Percentiles rank a stretch among this genome's conserved stretches.
These are phyloP conservation scores for Geotrichum ghanense DNA, from an alignment of 805 yeast species.

Conservation along the genomic window DNA sequence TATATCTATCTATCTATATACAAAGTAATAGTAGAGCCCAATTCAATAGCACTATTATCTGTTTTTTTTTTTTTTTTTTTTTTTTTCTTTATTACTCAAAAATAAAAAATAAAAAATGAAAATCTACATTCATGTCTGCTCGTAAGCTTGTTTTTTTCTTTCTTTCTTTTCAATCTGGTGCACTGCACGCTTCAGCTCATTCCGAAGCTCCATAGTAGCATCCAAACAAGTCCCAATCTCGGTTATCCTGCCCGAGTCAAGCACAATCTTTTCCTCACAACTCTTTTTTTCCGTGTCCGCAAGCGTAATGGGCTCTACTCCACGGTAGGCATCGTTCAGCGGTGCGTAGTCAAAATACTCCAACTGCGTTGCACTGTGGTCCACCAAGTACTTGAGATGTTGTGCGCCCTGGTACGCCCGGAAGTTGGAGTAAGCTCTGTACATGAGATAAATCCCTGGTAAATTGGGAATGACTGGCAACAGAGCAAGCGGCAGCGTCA, in stretches of 20 bases:
- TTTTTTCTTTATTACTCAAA: too few relatives aligned
- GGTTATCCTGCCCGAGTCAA: constrained; percentile 37
- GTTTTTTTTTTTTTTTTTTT: too few relatives aligned
- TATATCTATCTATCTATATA: too few relatives aligned
- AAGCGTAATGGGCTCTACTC: constrained; percentile 22
- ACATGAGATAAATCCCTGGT: constrained; percentile 80
- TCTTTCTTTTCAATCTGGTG: constrained; percentile 13
- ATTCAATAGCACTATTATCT: too few relatives aligned
- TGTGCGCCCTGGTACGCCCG: constrained; percentile 67
- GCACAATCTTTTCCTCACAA: constrained; percentile 16
- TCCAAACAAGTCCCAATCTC: constrained; percentile 34
- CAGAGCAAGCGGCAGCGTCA: constrained; percentile 68
- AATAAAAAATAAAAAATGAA: too few relatives aligned
- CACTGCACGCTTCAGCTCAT: constrained; percentile 19
- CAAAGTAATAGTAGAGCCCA: too few relatives aligned
- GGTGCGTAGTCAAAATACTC: constrained; percentile 9
- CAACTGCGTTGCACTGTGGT: constrained; percentile 30
- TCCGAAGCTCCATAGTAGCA: constrained; percentile 16
- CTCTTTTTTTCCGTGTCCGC: neutral
- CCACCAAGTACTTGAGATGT: constrained; percentile 50
- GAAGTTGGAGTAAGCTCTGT: constrained; percentile 73
- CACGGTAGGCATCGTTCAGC: constrained; percentile 16
- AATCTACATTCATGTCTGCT: too few relatives aligned
- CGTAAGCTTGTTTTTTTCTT: constrained; percentile 5
- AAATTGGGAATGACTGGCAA: constrained; percentile 84